A percentile compares a stretch with the other conserved stretches of the same genome.
Evolutionary conservation across 1,284 basidiomycete genomes (phyloP).

Genomic region (Earliella scabrosa): DNA sequence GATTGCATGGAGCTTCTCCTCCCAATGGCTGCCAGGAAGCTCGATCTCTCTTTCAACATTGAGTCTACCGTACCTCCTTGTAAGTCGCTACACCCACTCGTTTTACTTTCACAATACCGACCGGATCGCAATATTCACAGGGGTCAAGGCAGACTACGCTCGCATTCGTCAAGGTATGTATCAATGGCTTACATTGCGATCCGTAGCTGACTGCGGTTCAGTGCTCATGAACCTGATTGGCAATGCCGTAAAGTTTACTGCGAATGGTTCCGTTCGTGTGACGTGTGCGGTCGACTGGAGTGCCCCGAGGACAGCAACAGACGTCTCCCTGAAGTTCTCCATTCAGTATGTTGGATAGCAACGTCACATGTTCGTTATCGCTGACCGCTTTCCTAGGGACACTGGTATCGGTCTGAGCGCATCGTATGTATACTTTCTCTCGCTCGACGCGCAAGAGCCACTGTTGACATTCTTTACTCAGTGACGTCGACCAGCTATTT

Average conservation of each 20-base stretch:
- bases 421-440: conserved; percentile 30
- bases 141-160: conserved; percentile 74
- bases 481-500: conserved; percentile 67
- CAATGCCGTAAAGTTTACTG: conserved; percentile 76
- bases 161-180: conserved; percentile 67
- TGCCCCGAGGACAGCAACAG: conserved; percentile 38
- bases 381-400: conserved; percentile 44
- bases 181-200: background rate
- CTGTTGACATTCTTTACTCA: conserved; percentile 8
- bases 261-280: conserved; percentile 62
- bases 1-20: conserved; percentile 76
- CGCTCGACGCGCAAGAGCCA: too few species aligned
- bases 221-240: conserved; percentile 78
- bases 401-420: conserved; percentile 70
- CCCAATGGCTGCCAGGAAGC: conserved; percentile 72
- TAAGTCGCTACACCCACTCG: conserved; percentile 41
- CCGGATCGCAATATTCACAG: too few species aligned
- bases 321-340: conserved; percentile 62
- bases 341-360: conserved; percentile 56
- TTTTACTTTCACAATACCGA: too few species aligned
- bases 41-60: conserved; percentile 73
- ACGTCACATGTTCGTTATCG: background rate
- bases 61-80: conserved; percentile 65
- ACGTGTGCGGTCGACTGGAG: conserved; percentile 56
- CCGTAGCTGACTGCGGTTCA: conserved; percentile 22